These are phyloP conservation scores for Ustilago crameri DNA, from an alignment of 1,284 basidiomycete genomes.

Conservation along the genomic window DNA sequence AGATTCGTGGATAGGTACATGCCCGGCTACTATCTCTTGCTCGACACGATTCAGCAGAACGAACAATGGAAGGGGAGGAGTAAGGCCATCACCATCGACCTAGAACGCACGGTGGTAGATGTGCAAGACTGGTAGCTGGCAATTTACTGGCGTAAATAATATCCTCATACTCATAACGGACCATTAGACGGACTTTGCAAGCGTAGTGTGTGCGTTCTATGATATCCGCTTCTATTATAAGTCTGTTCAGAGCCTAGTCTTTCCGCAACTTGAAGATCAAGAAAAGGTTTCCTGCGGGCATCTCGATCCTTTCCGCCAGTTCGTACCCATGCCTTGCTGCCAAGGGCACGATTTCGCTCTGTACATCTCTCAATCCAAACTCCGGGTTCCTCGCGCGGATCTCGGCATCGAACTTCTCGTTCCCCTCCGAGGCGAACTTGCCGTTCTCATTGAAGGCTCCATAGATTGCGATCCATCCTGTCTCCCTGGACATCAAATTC, in stretches of 20 bases:
- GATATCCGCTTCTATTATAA: background rate
- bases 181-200: background rate
- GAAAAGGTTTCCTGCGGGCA: slow-evolving; percentile 50
- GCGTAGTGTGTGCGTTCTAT: too few species aligned
- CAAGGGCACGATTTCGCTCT: slow-evolving; percentile 36
- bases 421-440: slow-evolving; percentile 30
- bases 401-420: slow-evolving; percentile 45
- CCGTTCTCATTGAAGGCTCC: slow-evolving; percentile 54
- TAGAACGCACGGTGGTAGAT: slow-evolving; percentile 20
- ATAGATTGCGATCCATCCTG: slow-evolving; percentile 52
- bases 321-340: slow-evolving; percentile 41
- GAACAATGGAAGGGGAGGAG: slow-evolving; percentile 32
- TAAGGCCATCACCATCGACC: slow-evolving; percentile 41
- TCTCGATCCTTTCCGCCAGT: slow-evolving; percentile 29
- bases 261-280: slow-evolving; percentile 26
- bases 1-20: slow-evolving; percentile 70
- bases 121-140: slow-evolving; percentile 29
- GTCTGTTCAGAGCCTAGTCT: slow-evolving; percentile 17
- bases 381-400: slow-evolving; percentile 33
- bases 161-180: background rate
- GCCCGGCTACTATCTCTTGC: slow-evolving; percentile 59
- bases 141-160: background rate
- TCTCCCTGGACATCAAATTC: slow-evolving; percentile 10
- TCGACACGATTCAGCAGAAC: slow-evolving; percentile 34
- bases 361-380: slow-evolving; percentile 51